phyloP scores from a whole-genome alignment of 768 basidiomycete genomes.

The Chalciporus pseudorubinellus region DNA sequence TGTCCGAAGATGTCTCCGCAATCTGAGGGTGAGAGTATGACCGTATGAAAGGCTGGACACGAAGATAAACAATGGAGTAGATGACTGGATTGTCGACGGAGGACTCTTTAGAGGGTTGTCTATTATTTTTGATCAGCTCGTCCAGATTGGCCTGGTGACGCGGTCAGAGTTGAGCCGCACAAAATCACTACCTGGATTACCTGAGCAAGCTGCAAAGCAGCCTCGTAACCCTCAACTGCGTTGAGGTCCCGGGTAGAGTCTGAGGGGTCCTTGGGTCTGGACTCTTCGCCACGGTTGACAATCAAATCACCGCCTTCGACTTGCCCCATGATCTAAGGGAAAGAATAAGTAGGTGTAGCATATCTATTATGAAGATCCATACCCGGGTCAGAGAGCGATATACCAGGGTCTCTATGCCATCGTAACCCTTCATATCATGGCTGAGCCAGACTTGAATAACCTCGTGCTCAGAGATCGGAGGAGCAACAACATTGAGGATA shows the following conservation, averaged over 20 bases:
- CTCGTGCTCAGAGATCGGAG: constrained; percentile 97
- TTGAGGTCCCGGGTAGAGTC: constrained; percentile 67
- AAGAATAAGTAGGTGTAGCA: constrained; percentile 3
- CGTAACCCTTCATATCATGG: constrained; percentile 96
- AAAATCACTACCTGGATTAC: constrained; percentile 37
- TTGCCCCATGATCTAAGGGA: constrained; percentile 82
- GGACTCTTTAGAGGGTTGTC: constrained; percentile 29
- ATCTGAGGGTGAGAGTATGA: constrained; percentile 45
- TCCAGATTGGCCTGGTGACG: constrained; percentile 67
- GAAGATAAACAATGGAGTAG: constrained; percentile 88
- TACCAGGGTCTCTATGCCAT: constrained; percentile 91
- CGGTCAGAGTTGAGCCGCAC: constrained; percentile 1
- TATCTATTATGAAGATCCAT: constrained; percentile 23
- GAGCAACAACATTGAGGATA: constrained; percentile 93
- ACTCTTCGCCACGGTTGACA: constrained; percentile 80
- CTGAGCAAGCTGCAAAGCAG: constrained; percentile 82
- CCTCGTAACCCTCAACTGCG: constrained; percentile 78
- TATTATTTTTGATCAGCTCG: constrained; percentile 67
- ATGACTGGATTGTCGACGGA: constrained; percentile 61
- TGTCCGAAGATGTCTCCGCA: constrained; percentile 20
- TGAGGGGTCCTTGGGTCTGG: constrained; percentile 57
- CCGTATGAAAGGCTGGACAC: constrained; percentile 83
- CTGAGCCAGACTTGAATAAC: constrained; percentile 94
- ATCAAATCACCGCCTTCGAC: constrained; percentile 90
- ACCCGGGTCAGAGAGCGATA: constrained; percentile 85